Evolutionary conservation across 2,329 filamentous ascomycete species (phyloP), one percentile per base, ranked within the genome.

Genomic region (Alternaria arborescens): DNA sequence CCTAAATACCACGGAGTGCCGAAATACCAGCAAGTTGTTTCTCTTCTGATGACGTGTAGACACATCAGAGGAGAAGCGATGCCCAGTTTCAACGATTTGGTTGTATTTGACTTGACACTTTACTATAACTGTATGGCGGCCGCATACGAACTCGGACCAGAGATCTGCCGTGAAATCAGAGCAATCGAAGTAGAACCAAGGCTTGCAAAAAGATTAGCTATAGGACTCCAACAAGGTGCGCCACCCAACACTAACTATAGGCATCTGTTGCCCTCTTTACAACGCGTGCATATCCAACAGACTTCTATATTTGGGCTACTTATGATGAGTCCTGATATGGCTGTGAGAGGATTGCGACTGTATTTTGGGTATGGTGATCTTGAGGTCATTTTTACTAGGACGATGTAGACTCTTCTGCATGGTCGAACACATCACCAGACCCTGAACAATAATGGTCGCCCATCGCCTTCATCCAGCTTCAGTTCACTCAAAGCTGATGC

Each of bases 201-300:
- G 32, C 20, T 57, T 7, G 58, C 53, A 47, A 57, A 41, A 14
- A 42, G 26, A 2, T 18, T 60, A 12, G 47, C 47, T 18, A 11
- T 28, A 20, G 26, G 53, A 7, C 34, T 57, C 11, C 53, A 57
- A 47, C 41, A 46, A 34, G 53, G 53, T 5, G 20, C 12, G 1
- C 18, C 34, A 3, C 36, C 28, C 11, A 8, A 6, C 24, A 55
- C 42, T 14, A 47, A 42, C 6, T 52, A 58, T 34, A 50, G 40
- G 20, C 47, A 58, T 30, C 8, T 57, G 26, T 28, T 61, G 41
- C 54, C 58, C 10, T 52, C 58, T 22, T 14, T 61, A 38, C 53
- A 32, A 28, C 48, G 26, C 14, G 53, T 61, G n/a, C 36, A 52
- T 34, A 38, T 61, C 5, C 38, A 32, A 32, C 22, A 53, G 5